Percentiles rank a stretch among this genome's conserved stretches.
Evolutionary conservation across 108 stramenopile species (phyloP).

Genomic region (Pseudonitzschia pungens): DNA sequence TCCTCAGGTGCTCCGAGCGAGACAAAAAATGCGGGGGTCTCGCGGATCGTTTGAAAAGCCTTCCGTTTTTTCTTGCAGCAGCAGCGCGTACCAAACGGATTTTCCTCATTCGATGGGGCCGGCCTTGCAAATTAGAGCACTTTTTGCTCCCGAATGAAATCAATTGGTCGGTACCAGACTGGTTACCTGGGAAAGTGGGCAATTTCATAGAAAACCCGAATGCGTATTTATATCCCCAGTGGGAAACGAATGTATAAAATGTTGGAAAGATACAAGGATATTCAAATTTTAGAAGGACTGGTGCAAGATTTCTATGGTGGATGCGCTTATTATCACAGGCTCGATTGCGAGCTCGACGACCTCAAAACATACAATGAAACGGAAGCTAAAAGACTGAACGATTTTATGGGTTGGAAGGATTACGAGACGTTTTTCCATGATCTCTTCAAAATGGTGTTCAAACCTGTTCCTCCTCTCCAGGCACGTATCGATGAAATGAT

Average conservation of each 20-base stretch:
- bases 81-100: slow-evolving; percentile 40
- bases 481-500: slow-evolving; percentile 25
- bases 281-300: slow-evolving; percentile 12
- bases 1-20: slow-evolving; percentile 24
- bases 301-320: slow-evolving; percentile 33
- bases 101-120: slow-evolving; percentile 47
- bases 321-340: slow-evolving; percentile 1
- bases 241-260: not conserved
- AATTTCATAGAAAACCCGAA: not conserved
- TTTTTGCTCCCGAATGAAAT: slow-evolving; percentile 45
- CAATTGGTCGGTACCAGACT: slow-evolving; percentile 44
- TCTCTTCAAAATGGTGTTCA: slow-evolving; percentile 41
- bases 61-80: slow-evolving; percentile 40
- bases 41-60: slow-evolving; percentile 48
- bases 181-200: slow-evolving; percentile 22
- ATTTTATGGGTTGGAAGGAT: not conserved
- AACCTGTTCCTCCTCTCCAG: slow-evolving; percentile 36
- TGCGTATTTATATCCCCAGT: not conserved
- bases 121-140: slow-evolving; percentile 45
- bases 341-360: slow-evolving; percentile 7
- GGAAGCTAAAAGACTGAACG: not conserved
- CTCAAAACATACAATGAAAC: not conserved
- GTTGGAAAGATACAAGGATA: not conserved
- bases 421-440: slow-evolving; percentile 35
- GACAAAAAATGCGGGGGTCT: slow-evolving; percentile 44